phyloP scores from a whole-genome alignment of 306 rosid genomes.

The Castanospermum australe region DNA sequence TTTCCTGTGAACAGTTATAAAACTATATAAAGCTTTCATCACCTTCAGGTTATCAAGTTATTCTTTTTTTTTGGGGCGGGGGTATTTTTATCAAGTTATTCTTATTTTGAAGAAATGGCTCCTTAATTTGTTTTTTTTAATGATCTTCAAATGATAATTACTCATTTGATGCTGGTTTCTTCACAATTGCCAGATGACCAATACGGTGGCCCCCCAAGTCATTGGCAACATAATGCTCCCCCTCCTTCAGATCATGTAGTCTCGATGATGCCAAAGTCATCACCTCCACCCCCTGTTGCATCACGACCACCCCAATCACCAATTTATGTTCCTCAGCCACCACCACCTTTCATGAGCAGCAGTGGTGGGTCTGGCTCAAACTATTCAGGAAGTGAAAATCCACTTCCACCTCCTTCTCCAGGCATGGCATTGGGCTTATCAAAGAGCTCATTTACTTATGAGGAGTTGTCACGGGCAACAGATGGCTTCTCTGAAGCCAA shows the following conservation, averaged over 20 bases:
- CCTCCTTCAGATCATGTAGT: slow-evolving; percentile 58
- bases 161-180: slow-evolving; percentile 18
- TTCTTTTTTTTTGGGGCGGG: not conserved
- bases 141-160: slow-evolving; percentile 17
- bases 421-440: slow-evolving; percentile 63
- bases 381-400: slow-evolving; percentile 70
- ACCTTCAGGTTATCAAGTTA: not conserved
- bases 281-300: slow-evolving; percentile 58
- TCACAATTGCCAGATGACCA: slow-evolving; percentile 50
- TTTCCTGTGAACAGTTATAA: not conserved
- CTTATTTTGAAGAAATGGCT: not conserved
- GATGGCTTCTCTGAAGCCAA: slow-evolving; percentile 96
- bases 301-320: slow-evolving; percentile 60
- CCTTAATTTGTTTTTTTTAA: not conserved
- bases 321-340: slow-evolving; percentile 23
- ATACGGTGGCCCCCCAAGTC: slow-evolving; percentile 61
- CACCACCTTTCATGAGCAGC: slow-evolving; percentile 56
- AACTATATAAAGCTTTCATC: not conserved
- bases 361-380: slow-evolving; percentile 94
- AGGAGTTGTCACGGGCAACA: slow-evolving; percentile 85
- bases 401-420: slow-evolving; percentile 71
- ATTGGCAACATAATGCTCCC: slow-evolving; percentile 70
- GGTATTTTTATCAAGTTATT: too few relatives aligned
- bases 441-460: slow-evolving; percentile 74
- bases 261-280: slow-evolving; percentile 52